Conservation (phyloP, 2,329 filamentous ascomycete species). For the Coniosporium tulheliwenetii region DNA sequence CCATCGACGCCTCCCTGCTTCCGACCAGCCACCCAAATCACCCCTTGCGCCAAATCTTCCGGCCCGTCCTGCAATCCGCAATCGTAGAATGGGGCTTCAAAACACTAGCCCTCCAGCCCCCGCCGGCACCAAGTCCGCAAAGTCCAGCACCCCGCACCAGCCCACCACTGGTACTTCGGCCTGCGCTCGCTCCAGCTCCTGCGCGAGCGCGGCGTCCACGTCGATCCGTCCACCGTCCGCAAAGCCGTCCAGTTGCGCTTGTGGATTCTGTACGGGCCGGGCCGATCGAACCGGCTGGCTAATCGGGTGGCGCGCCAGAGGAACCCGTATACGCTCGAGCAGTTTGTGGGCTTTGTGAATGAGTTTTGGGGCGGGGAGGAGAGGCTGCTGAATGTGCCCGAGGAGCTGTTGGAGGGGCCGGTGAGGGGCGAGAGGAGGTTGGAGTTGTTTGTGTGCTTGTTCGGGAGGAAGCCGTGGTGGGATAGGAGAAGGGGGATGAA, state of each 20-base stretch:
- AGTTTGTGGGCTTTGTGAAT: background rate
- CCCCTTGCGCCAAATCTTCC: conserved; percentile 9
- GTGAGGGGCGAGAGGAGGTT: no score
- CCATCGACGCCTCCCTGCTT: background rate
- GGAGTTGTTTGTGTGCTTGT: no score
- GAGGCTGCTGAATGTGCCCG: no score
- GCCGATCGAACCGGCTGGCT: background rate
- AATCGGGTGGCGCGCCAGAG: conserved; percentile 1
- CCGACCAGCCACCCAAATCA: background rate
- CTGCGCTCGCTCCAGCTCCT: conserved; percentile 12
- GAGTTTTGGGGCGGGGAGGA: background rate
- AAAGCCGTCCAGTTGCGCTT: conserved; percentile 12
- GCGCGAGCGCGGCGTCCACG: conserved; percentile 8
- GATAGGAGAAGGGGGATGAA: no score
- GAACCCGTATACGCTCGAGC: conserved; percentile 2
- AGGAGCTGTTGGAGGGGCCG: no score
- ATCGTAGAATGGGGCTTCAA: conserved; percentile 18
- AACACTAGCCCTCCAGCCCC: conserved; percentile 2
- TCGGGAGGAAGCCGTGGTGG: no score
- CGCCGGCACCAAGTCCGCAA: background rate
- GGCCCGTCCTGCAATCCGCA: conserved; percentile 10
- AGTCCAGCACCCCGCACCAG: background rate
- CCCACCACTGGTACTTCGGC: conserved; percentile 13
- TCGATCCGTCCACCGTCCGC: conserved; percentile 7
- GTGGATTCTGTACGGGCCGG: conserved; percentile 19